Evolutionary conservation across 768 basidiomycete species (phyloP), one percentile per base, ranked within the genome.

Genomic region (Lentinus brumalis): DNA sequence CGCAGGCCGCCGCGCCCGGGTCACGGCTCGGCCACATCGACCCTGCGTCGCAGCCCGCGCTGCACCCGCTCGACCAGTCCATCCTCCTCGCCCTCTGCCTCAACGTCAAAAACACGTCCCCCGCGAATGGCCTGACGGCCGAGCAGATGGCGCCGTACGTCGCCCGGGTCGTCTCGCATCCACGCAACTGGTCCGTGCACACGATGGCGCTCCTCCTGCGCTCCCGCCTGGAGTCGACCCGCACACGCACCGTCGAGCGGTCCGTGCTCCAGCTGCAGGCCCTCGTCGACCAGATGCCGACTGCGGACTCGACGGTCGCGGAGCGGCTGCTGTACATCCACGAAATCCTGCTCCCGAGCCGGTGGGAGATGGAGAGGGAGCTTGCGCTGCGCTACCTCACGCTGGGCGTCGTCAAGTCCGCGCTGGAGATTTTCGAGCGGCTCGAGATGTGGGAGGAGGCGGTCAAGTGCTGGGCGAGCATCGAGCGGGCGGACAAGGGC

Each of bases 371-470:
- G 79, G 93, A 98, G 71, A 82, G 84, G 44, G 97, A 99, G 73
- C 82, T 99, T 26, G 97, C 94, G 1, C 74, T 81, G 66, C 84
- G 93, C 55, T 95, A 90, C 76, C 77, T 95, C 65, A 82, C 85
- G 47, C 79, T 98, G 51, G 97, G 97, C 15, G 94, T 96, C 57
- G 81, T 91, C 60, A 88, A 88, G 66, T 94, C 92, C 5, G 96
- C 97, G 0, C 78, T 98, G 51, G 96, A 91, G 73, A 96, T 98
- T 57, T 98, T 94, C 70, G 90, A 94, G 75, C 83, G 92, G 39
- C 79, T 98, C 61, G 95, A 98, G 76, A 94, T 98, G 94, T 99
- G 96, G 96, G 97, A 97, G 76, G 93, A 98, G 64, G 95, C 92
- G 8, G 94, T 94, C 45, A 81, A 83, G 63, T 98, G 96, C 74